Evolutionary conservation across 1,139 yeast species (phyloP).

Genomic region (Suhomyces anneliseae): DNA sequence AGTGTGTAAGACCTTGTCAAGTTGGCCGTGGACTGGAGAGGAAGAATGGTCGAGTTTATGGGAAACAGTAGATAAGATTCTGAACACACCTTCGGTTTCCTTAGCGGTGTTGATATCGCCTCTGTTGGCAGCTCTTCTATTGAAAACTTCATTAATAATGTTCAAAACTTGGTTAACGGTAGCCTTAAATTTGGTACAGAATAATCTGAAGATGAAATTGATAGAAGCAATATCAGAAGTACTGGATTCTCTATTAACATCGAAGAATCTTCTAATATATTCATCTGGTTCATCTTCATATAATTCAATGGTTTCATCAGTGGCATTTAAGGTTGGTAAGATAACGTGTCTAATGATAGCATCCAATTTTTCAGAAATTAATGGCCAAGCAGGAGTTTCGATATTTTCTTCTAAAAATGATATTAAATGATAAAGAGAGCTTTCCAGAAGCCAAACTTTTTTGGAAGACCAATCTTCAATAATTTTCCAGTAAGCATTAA

Average conservation of each 20-base stretch:
- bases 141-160: slow-evolving; percentile 53
- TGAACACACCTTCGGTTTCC: slow-evolving; percentile 52
- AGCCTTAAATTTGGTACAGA: slow-evolving; percentile 48
- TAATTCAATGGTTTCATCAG: slow-evolving; percentile 55
- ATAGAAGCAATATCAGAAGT: slow-evolving; percentile 84
- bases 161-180: slow-evolving; percentile 43
- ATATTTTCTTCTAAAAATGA: slow-evolving; percentile 64
- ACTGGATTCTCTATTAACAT: slow-evolving; percentile 66
- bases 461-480: slow-evolving; percentile 61
- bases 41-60: slow-evolving; percentile 38
- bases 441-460: slow-evolving; percentile 60
- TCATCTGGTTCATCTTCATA: slow-evolving; percentile 76
- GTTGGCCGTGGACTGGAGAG: slow-evolving; percentile 47
- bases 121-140: slow-evolving; percentile 36
- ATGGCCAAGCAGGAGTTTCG: slow-evolving; percentile 53
- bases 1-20: slow-evolving; percentile 45
- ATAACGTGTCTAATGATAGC: slow-evolving; percentile 60
- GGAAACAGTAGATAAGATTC: slow-evolving; percentile 48
- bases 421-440: slow-evolving; percentile 60
- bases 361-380: slow-evolving; percentile 56
- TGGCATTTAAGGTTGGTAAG: slow-evolving; percentile 62
- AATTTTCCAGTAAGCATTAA: slow-evolving; percentile 57
- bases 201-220: slow-evolving; percentile 60
- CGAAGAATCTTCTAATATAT: slow-evolving; percentile 67
- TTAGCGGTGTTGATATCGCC: slow-evolving; percentile 34